A percentile compares a stretch with the other conserved stretches of the same genome.
phyloP scores from a whole-genome alignment of 306 rosid genomes.

The Prunus mongolica region DNA sequence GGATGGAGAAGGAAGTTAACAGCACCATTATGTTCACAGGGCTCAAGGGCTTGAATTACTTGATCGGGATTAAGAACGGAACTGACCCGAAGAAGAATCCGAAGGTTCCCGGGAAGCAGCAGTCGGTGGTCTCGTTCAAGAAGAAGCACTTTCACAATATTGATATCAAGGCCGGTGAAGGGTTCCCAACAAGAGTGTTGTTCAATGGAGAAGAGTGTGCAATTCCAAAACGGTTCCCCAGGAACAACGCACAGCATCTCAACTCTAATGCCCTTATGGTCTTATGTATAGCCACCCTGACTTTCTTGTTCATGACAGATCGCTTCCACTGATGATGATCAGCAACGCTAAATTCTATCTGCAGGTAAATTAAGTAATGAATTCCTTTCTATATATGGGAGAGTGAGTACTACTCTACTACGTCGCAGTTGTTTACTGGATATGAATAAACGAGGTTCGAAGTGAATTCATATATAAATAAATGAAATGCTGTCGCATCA shows the following conservation, averaged over 20 bases:
- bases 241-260: conserved; percentile 18
- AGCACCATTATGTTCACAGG: conserved; percentile 65
- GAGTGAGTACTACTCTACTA: no score
- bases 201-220: conserved; percentile 86
- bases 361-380: neutral
- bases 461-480: neutral
- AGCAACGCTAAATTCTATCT: neutral
- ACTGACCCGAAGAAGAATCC: conserved; percentile 26
- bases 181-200: conserved; percentile 63
- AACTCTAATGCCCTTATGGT: conserved; percentile 15
- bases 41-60: conserved; percentile 47
- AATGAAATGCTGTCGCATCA: neutral
- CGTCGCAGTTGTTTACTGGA: neutral
- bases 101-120: conserved; percentile 80
- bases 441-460: conserved; percentile 14
- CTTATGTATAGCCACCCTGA: conserved; percentile 27
- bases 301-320: conserved; percentile 40
- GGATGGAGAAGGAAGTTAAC: conserved; percentile 27
- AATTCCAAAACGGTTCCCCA: conserved; percentile 51
- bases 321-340: conserved; percentile 16
- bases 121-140: conserved; percentile 59
- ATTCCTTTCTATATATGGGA: no score
- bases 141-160: conserved; percentile 43
- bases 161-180: conserved; percentile 43
- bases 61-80: conserved; percentile 58